Evolutionary conservation across 257 asterid species (phyloP).

Genomic region (Fraxinus anomala): DNA sequence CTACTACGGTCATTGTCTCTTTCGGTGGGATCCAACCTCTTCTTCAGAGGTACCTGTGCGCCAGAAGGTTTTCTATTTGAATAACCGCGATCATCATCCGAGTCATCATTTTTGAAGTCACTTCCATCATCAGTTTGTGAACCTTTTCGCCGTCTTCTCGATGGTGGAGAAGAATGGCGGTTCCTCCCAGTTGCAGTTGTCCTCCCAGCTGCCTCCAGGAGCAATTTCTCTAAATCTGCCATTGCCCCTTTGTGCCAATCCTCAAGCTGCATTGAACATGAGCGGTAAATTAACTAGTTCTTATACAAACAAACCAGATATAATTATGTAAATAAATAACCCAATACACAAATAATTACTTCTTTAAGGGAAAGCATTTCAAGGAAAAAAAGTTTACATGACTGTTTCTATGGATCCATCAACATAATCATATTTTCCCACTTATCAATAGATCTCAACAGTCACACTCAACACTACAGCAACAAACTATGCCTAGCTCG

Average conservation of each 20-base stretch:
- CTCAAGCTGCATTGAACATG: conserved; percentile 21
- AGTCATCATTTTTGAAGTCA: conserved; percentile 80
- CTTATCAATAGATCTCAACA: conserved; percentile 9
- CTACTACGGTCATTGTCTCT: conserved; percentile 74
- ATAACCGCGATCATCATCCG: conserved; percentile 80
- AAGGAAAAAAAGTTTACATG: neutral
- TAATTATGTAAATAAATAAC: neutral
- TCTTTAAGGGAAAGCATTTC: neutral
- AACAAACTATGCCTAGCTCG: neutral
- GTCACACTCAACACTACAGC: neutral
- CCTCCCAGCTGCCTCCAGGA: conserved; percentile 94
- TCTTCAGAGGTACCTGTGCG: conserved; percentile 89
- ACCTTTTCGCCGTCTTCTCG: conserved; percentile 58
- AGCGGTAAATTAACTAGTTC: conserved; percentile 1
- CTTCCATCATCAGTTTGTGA: conserved; percentile 85
- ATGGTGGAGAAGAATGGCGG: conserved; percentile 69
- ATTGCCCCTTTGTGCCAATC: conserved; percentile 38
- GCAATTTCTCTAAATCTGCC: conserved; percentile 85
- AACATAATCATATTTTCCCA: neutral
- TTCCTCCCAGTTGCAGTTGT: conserved; percentile 59
- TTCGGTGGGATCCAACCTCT: conserved; percentile 75
- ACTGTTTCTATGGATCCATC: neutral
- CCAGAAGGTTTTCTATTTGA: conserved; percentile 72
- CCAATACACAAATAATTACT: conserved; percentile 6
- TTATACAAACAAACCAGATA: conserved; percentile 15